Evolutionary conservation across 23 red algal genomes (phyloP).

Genomic region (Gracilariopsis chorda): DNA sequence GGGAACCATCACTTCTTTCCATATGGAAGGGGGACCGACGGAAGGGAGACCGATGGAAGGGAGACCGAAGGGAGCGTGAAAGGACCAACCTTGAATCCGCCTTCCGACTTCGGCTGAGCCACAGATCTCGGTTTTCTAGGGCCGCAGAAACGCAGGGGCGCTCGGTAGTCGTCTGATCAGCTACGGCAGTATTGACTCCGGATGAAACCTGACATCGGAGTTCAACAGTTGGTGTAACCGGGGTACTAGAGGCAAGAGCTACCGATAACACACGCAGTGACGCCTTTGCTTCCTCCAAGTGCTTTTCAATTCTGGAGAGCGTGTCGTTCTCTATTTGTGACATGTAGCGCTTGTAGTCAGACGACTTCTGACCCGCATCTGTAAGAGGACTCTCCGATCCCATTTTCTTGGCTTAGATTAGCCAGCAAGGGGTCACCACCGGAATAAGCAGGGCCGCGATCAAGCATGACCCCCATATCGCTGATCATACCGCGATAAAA

Average conservation of each 20-base stretch:
- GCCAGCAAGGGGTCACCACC: constrained; percentile 40
- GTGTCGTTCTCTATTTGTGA: constrained; percentile 61
- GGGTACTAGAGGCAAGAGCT: constrained; percentile 39
- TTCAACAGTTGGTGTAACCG: not conserved
- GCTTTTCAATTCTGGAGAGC: constrained; percentile 53
- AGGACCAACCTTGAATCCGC: constrained; percentile 26
- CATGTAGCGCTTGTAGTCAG: constrained; percentile 52
- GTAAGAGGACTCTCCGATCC: constrained; percentile 21
- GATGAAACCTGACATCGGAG: constrained; percentile 27
- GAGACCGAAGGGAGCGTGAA: not conserved
- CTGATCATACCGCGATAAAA: constrained; percentile 21
- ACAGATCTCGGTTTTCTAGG: not conserved
- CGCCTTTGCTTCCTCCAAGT: constrained; percentile 53
- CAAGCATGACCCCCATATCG: constrained; percentile 52
- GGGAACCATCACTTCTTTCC: constrained; percentile 44
- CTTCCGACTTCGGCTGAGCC: not conserved
- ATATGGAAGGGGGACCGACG: constrained; percentile 42
- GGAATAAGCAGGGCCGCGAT: constrained; percentile 51
- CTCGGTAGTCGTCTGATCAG: not conserved
- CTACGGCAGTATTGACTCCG: not conserved
- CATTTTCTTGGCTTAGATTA: constrained; percentile 56
- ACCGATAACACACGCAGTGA: constrained; percentile 50
- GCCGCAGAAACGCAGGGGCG: constrained; percentile 19
- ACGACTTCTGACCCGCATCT: constrained; percentile 38
- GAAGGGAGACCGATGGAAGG: constrained; percentile 29